These are phyloP conservation scores for Poa annua DNA, from an alignment of 176 grass and related monocot genomes.

Conservation along the genomic window DNA sequence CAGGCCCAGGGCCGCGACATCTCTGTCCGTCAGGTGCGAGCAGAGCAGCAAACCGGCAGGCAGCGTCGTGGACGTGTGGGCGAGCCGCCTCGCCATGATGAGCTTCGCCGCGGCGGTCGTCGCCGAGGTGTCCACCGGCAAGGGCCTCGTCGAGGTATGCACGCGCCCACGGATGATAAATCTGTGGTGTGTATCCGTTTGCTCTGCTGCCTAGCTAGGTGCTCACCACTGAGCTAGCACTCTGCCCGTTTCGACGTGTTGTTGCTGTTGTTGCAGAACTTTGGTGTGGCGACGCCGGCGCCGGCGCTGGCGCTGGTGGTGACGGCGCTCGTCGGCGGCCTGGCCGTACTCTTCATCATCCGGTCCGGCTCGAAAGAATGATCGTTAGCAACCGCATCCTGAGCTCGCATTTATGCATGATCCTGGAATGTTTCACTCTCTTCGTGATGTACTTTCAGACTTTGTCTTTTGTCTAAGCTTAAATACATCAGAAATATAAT, in stretches of 20 bases:
- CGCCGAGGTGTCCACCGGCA: slow-evolving; percentile 77
- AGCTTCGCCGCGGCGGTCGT: slow-evolving; percentile 77
- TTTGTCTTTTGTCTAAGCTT: neutral
- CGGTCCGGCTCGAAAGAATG: slow-evolving; percentile 64
- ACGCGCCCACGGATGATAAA: neutral
- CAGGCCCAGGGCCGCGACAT: slow-evolving; percentile 14
- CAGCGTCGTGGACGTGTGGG: slow-evolving; percentile 61
- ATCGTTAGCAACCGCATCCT: slow-evolving; percentile 6
- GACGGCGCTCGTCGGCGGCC: slow-evolving; percentile 74
- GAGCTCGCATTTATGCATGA: neutral
- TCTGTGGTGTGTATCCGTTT: neutral
- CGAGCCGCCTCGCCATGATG: slow-evolving; percentile 81
- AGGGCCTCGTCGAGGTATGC: slow-evolving; percentile 76
- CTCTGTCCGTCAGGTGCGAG: slow-evolving; percentile 65
- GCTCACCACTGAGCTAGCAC: neutral
- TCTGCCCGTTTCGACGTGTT: neutral
- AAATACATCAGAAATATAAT: neutral
- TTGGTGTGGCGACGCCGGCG: slow-evolving; percentile 63
- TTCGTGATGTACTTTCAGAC: neutral
- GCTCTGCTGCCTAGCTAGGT: slow-evolving; percentile 50
- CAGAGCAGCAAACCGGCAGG: slow-evolving; percentile 58
- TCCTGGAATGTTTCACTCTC: slow-evolving; percentile 2
- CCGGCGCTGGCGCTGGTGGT: slow-evolving; percentile 62
- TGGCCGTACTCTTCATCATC: slow-evolving; percentile 75
- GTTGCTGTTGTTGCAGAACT: slow-evolving; percentile 62